Evolutionary conservation across 192 early-diverging fungal species (phyloP).

Genomic region (Diversispora eburnea): DNA sequence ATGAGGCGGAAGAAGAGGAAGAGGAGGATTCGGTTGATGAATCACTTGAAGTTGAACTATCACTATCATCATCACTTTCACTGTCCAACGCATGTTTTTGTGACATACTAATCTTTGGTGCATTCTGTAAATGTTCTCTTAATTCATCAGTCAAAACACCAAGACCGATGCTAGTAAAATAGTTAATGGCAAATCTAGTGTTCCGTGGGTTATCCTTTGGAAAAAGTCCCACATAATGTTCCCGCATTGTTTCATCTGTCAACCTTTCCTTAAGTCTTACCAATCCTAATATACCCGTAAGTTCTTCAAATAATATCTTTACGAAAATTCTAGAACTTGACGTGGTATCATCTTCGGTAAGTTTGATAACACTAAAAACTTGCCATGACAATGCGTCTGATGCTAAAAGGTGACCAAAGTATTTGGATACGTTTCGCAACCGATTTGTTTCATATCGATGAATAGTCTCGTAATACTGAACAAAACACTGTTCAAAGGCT

Average conservation of each 20-base stretch:
- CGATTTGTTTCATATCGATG: conserved; percentile 92
- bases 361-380: conserved; percentile 68
- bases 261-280: conserved; percentile 67
- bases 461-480: conserved; percentile 82
- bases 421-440: conserved; percentile 88
- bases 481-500: conserved; percentile 75
- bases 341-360: conserved; percentile 96
- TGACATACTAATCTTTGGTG: not conserved
- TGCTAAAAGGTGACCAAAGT: conserved; percentile 83
- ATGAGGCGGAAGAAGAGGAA: not conserved
- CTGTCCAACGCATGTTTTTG: no score
- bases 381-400: conserved; percentile 84
- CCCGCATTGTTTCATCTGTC: conserved; percentile 60
- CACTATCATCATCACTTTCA: no score
- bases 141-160: conserved; percentile 91
- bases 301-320: conserved; percentile 91
- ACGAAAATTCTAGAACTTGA: conserved; percentile 95
- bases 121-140: conserved; percentile 76
- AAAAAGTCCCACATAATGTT: conserved; percentile 84
- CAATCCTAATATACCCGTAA: conserved; percentile 80
- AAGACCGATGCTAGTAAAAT: conserved; percentile 90
- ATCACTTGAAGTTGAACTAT: not conserved
- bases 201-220: conserved; percentile 83
- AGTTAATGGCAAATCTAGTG: conserved; percentile 96
- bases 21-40: not conserved